A percentile compares a stretch with the other conserved stretches of the same genome.
Conservation (phyloP, 2,329 filamentous ascomycete genomes). For the Drechslera avenae region DNA sequence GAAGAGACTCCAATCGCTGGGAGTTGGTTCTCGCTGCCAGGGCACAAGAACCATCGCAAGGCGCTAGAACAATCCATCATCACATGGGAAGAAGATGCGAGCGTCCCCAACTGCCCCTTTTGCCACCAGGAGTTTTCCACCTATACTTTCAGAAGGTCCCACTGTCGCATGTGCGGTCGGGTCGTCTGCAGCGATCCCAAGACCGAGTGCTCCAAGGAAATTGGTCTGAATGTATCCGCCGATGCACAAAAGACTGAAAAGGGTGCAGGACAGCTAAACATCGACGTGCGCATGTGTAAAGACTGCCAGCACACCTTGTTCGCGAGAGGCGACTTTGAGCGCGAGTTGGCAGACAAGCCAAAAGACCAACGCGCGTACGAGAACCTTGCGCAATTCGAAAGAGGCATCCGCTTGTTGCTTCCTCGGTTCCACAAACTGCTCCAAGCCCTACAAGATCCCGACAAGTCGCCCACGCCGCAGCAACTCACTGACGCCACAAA, state of each 20-base stretch:
- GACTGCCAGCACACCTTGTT: constrained; percentile 79
- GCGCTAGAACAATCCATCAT: constrained; percentile 88
- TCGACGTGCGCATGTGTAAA: constrained; percentile 90
- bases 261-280: constrained; percentile 62
- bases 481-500: constrained; percentile 87
- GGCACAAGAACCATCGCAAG: constrained; percentile 73
- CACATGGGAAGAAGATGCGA: constrained; percentile 90
- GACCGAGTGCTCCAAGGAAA: constrained; percentile 82
- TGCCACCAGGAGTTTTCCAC: constrained; percentile 94
- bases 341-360: constrained; percentile 69
- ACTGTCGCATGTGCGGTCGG: constrained; percentile 90
- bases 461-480: constrained; percentile 66
- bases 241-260: constrained; percentile 49
- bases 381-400: constrained; percentile 84
- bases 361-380: constrained; percentile 80
- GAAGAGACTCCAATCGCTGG: constrained; percentile 61
- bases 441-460: constrained; percentile 72
- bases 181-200: constrained; percentile 89
- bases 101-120: constrained; percentile 82
- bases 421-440: constrained; percentile 84
- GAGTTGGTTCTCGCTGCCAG: constrained; percentile 63
- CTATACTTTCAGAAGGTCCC: constrained; percentile 91
- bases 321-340: constrained; percentile 76
- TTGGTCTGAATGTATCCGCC: constrained; percentile 77
- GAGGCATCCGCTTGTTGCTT: constrained; percentile 79